A percentile compares a stretch with the other conserved stretches of the same genome.
Evolutionary conservation across 2,329 filamentous ascomycete species (phyloP).

Genomic region (Amesomyces nigricolor): DNA sequence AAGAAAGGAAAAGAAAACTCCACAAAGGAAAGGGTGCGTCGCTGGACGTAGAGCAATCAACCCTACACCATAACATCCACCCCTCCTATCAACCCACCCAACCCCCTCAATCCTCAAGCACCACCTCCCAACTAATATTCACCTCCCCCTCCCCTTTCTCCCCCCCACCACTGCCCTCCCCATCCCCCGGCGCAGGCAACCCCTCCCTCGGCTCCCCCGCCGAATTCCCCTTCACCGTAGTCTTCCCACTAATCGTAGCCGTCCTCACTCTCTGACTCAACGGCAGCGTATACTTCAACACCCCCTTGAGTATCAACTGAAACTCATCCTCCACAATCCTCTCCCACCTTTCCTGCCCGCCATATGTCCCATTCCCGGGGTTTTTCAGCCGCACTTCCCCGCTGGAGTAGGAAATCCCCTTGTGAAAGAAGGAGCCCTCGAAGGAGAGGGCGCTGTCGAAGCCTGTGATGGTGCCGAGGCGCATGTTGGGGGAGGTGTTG

Average conservation of each 20-base stretch:
- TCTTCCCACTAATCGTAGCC: constrained; percentile 54
- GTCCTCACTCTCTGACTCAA: constrained; percentile 56
- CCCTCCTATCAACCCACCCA: background rate
- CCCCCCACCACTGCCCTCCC: background rate
- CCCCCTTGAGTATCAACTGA: constrained; percentile 84
- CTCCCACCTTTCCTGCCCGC: constrained; percentile 84
- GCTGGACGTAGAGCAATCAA: constrained; percentile 6
- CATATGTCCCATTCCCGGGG: constrained; percentile 84
- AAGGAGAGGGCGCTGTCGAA: constrained; percentile 88
- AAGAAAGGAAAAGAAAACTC: no score
- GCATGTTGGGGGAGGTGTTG: constrained; percentile 71
- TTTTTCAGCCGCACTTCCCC: constrained; percentile 76
- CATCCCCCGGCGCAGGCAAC: constrained; percentile 15
- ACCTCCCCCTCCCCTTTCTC: constrained; percentile 1
- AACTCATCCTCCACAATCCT: constrained; percentile 86
- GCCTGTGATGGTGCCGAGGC: constrained; percentile 79
- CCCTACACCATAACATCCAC: no score
- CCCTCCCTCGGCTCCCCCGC: constrained; percentile 45
- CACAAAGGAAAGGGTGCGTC: constrained; percentile 13
- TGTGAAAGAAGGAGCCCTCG: constrained; percentile 81
- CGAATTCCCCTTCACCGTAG: constrained; percentile 56
- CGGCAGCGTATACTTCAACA: constrained; percentile 73
- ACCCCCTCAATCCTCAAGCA: background rate
- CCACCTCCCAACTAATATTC: constrained; percentile 11
- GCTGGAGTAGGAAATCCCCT: constrained; percentile 63